A percentile compares a stretch with the other conserved stretches of the same genome.
These are phyloP conservation scores for Stenocarpella maydis DNA, from an alignment of 2,329 filamentous ascomycete genomes.

Conservation along the genomic window DNA sequence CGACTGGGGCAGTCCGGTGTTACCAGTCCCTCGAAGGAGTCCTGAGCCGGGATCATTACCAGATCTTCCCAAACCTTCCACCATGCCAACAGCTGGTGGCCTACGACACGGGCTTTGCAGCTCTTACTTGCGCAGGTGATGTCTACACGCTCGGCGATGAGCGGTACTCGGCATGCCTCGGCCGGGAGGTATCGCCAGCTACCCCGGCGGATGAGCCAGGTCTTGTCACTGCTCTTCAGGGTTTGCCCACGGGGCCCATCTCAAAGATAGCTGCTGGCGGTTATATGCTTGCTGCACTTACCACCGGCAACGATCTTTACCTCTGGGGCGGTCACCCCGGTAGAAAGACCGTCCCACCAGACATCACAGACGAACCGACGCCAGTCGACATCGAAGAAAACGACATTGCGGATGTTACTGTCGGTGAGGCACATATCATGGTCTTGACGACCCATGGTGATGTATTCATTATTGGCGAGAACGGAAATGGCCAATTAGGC, in stretches of 20 bases:
- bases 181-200: constrained; percentile 52
- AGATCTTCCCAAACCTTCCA: constrained; percentile 39
- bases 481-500: constrained; percentile 68
- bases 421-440: constrained; percentile 68
- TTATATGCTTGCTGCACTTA: constrained; percentile 66
- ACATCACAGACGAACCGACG: constrained; percentile 46
- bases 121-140: constrained; percentile 52
- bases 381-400: constrained; percentile 56
- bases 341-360: constrained; percentile 44
- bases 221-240: constrained; percentile 57
- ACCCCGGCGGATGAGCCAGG: constrained; percentile 57
- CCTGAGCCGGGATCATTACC: constrained; percentile 16
- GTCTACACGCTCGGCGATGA: constrained; percentile 66
- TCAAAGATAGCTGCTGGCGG: constrained; percentile 63
- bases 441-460: constrained; percentile 58
- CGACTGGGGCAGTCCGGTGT: constrained; percentile 40
- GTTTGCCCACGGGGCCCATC: constrained; percentile 60
- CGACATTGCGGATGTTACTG: constrained; percentile 64
- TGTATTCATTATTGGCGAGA: constrained; percentile 65
- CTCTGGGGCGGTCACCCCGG: constrained; percentile 63
- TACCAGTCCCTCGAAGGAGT: constrained; percentile 38
- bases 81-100: constrained; percentile 52
- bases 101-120: constrained; percentile 59
- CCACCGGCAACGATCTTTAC: constrained; percentile 65
- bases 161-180: constrained; percentile 65